Base-by-base conservation (phyloP, 2,329 filamentous ascomycete genomes). In the Alternaria ethzedia region DNA sequence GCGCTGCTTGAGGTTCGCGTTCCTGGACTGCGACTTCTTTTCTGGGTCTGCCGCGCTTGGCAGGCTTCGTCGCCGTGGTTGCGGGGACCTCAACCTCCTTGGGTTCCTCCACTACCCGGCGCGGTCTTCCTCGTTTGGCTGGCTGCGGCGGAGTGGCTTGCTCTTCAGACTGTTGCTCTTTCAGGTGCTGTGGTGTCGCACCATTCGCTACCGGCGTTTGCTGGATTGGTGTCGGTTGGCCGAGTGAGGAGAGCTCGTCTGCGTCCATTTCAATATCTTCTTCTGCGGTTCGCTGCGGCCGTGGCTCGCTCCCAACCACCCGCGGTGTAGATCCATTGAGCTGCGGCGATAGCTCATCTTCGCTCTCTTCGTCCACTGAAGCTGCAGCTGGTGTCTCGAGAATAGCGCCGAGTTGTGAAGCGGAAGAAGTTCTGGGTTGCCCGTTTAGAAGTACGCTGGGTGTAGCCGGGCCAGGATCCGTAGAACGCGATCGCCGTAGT, bases 271-370 rank as follows among this genome's bases (percentile, higher is more conserved):
- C 65, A n/a, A 57, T 56, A 25, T 65, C 60, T 9, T 70, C 68
- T 32, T 63, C 59, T n/a, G 28, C 23, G 17, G 46, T 59, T 11
- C 28, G 32, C 25, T 55, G 60, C 49, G 56, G 56, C 12, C 32
- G 60, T 23, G 36, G 46, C 12, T 54, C 50, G 36, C 50, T 63
- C 5, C 56, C 50, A 21, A 59, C 32, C 30, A 63, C 56, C 15
- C 59, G 55, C 15, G 51, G 51, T 6, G 54, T 59, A 28, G 50
- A 49, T 21, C 13, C 43, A 20, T 50, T 36, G n/a, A 44, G 28
- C 44, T 66, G 64, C 10, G 74, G 72, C 6, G 74, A 74, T 12
- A 78, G 61, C 54, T 77, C 75, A 51, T 78, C 76, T 23, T 73
- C 75, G 47, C 69, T 72, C 5, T 74, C 73, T 4, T 72, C 73